Percentiles rank a stretch among this genome's conserved stretches.
Conservation (phyloP, 2,329 filamentous ascomycete species). For the Talaromyces sp. region DNA sequence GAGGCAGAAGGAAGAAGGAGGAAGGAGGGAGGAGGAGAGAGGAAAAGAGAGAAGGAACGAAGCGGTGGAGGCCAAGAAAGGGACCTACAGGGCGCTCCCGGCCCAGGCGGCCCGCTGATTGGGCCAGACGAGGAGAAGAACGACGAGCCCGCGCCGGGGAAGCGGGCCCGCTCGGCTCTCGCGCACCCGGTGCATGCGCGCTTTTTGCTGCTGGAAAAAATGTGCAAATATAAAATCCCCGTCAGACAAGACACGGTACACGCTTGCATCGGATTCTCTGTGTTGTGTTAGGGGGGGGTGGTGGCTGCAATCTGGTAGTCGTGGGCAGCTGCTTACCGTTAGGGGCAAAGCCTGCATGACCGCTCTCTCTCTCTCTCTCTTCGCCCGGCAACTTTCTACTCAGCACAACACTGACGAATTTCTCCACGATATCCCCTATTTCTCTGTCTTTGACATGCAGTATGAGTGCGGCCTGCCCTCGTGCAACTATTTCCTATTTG, state of each 20-base stretch:
- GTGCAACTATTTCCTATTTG: slow-evolving; percentile 4
- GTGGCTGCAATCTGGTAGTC: neutral
- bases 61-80: slow-evolving; percentile 27
- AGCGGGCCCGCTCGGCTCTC: slow-evolving; percentile 8
- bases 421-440: neutral
- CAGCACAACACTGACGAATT: neutral
- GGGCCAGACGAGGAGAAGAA: slow-evolving; percentile 34
- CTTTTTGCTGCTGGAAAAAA: no score
- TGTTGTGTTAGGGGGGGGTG: neutral
- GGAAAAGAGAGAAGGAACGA: neutral
- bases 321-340: neutral
- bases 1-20: slow-evolving; percentile 9
- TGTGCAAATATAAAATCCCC: neutral
- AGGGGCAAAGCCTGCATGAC: neutral
- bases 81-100: slow-evolving; percentile 16
- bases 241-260: neutral
- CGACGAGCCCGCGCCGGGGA: slow-evolving; percentile 13
- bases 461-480: neutral
- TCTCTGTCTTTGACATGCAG: neutral
- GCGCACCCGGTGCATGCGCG: neutral
- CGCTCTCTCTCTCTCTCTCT: no score
- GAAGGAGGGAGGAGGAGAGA: neutral
- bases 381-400: neutral
- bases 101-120: slow-evolving; percentile 31
- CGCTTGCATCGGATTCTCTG: neutral